Evolutionary conservation across 2,329 filamentous ascomycete genomes (phyloP).

Genomic region (Colletotrichum scovillei): DNA sequence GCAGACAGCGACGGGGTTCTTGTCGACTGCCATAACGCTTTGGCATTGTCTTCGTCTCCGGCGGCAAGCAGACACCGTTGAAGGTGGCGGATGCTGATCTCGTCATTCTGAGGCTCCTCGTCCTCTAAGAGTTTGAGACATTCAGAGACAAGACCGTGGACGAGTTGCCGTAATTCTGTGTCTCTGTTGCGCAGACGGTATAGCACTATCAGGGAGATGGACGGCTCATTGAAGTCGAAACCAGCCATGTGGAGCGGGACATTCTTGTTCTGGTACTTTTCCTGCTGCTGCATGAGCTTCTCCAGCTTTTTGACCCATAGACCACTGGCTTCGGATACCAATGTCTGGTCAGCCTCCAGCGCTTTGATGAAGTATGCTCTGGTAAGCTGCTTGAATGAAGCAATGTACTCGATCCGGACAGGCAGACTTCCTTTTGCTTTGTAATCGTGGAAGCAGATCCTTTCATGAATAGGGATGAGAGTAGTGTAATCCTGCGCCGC

Average conservation of each 20-base stretch:
- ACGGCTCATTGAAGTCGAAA: conserved; percentile 54
- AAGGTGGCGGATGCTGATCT: conserved; percentile 54
- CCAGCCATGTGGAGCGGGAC: conserved; percentile 54
- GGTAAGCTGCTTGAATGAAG: conserved; percentile 53
- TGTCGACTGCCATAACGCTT: conserved; percentile 52
- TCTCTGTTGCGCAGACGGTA: conserved; percentile 46
- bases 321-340: conserved; percentile 40
- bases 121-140: conserved; percentile 52
- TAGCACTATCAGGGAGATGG: conserved; percentile 53
- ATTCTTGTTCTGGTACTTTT: conserved; percentile 50
- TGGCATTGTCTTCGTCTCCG: conserved; percentile 49
- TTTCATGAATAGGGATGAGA: conserved; percentile 49
- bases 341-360: conserved; percentile 20
- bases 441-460: conserved; percentile 50
- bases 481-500: conserved; percentile 49
- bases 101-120: conserved; percentile 54
- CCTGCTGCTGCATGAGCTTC: conserved; percentile 49
- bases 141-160: conserved; percentile 48
- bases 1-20: conserved; percentile 45
- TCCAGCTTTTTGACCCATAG: conserved; percentile 50
- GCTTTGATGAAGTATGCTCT: conserved; percentile 44
- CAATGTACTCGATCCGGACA: conserved; percentile 51
- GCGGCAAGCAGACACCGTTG: conserved; percentile 52
- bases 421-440: conserved; percentile 52
- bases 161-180: conserved; percentile 42